Evolutionary conservation across 495 filamentous ascomycete genomes (phyloP).

Genomic region (Sordaria brevicollis): DNA sequence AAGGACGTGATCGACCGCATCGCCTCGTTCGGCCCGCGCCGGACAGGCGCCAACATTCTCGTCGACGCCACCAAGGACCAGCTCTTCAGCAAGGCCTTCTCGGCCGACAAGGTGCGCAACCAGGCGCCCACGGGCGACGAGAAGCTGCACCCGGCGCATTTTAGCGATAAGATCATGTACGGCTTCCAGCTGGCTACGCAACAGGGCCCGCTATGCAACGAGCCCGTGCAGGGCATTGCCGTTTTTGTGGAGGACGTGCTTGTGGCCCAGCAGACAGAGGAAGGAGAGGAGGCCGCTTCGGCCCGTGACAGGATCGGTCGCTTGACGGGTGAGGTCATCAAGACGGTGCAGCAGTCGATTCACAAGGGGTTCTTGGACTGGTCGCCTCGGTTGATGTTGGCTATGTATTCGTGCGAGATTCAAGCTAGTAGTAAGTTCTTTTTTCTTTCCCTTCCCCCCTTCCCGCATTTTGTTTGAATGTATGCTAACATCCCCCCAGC

Average conservation of each 20-base stretch:
- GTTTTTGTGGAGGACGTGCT: conserved; percentile 80
- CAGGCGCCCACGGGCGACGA: conserved; percentile 31
- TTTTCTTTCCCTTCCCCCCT: not conserved
- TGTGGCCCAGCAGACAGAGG: conserved; percentile 29
- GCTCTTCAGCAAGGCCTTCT: conserved; percentile 65
- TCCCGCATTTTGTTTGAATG: conserved; percentile 4
- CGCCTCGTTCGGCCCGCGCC: conserved; percentile 75
- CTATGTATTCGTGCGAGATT: conserved; percentile 98
- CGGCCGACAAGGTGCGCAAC: conserved; percentile 26
- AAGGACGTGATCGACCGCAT: conserved; percentile 68
- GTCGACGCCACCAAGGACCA: conserved; percentile 70
- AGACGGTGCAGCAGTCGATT: conserved; percentile 76
- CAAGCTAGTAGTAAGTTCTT: conserved; percentile 72
- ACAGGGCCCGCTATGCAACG: conserved; percentile 83
- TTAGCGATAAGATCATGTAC: conserved; percentile 83
- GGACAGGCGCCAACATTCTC: conserved; percentile 81
- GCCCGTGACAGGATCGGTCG: conserved; percentile 62
- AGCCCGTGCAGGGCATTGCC: conserved; percentile 87
- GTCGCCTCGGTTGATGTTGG: conserved; percentile 84
- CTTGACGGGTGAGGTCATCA: conserved; percentile 83
- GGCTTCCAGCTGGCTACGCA: conserved; percentile 89
- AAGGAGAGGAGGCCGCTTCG: conserved; percentile 46
- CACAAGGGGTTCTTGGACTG: conserved; percentile 85
- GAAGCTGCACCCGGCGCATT: conserved; percentile 56
- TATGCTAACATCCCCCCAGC: conserved; percentile 26